Base-by-base conservation (phyloP, 2,329 filamentous ascomycete genomes). In the Leptographium wingfieldii region DNA sequence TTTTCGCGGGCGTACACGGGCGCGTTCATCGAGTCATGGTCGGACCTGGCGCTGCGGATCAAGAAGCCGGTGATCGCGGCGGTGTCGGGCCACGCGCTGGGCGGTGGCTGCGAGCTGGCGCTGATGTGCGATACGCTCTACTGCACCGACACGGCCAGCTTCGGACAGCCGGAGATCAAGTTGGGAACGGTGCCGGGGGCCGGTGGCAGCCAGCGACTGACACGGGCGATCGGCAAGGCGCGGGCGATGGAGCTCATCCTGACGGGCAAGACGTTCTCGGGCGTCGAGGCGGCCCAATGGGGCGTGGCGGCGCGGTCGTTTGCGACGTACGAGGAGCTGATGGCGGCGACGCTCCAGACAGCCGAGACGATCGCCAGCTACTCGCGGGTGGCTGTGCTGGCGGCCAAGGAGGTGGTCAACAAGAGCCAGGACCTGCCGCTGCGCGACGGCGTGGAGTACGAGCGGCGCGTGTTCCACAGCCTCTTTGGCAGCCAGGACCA, bases 121-220 rank as follows among this genome's bases (percentile, higher is more conserved):
- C 88, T 99, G 80, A 99, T 97, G 94, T 90, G 88, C 69, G 94
- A 99, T 72, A 86, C 97, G 66, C 75, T 99, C 62, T 97, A 97
- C 79, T 94, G 89, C 75, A 92, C 88, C 2, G 80, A 86, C 57
- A 83, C 74, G 19, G 92, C 94, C 65, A 95, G 90, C 68, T 96
- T 99, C 70, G 94, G 94, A 14, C 94, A 97, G 76, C 94, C 94
- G 0, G 94, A 99, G 78, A 90, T 99, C 77, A 96, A 95, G 76
- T 80, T 99, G 3, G 94, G 94, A 31, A 88, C 88, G 2, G 90
- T 97, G 60, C 94, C 94, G 0, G 94, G 94, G 3, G 94, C 89
- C 0, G 94, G 94, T 33, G 94, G 94, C 7, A 91, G 86, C 64
- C 94, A 99, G 78, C 80, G 94, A 10, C 77, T 99, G 54, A 95